Evolutionary conservation across 2,329 filamentous ascomycete species (phyloP).

Genomic region (Botrytis fabae): DNA sequence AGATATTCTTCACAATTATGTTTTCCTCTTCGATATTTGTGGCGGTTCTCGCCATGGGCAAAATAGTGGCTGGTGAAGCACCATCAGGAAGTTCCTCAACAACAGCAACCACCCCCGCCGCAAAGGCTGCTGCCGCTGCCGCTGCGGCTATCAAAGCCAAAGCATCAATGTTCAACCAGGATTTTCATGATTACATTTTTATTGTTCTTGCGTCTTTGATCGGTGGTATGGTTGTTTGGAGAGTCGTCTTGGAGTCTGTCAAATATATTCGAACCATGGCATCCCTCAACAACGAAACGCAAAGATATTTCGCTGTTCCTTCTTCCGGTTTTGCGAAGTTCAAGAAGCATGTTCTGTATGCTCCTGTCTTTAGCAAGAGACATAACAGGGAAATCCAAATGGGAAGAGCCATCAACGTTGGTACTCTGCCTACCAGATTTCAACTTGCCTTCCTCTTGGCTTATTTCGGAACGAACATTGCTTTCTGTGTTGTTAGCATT

Average conservation of each 20-base stretch:
- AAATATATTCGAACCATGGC: constrained; percentile 72
- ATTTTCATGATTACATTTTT: constrained; percentile 61
- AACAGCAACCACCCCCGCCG: neutral
- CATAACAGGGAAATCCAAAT: constrained; percentile 76
- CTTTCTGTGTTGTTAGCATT: constrained; percentile 71
- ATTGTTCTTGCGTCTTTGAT: constrained; percentile 65
- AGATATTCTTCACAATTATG: constrained; percentile 27
- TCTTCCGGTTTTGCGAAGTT: constrained; percentile 56
- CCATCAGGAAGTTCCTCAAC: constrained; percentile 25
- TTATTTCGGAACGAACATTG: constrained; percentile 72
- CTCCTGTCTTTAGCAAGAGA: constrained; percentile 70
- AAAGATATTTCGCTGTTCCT: constrained; percentile 73
- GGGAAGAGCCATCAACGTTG: constrained; percentile 66
- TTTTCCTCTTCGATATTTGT: constrained; percentile 30
- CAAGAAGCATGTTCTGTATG: constrained; percentile 67
- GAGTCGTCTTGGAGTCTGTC: constrained; percentile 58
- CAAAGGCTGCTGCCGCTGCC: constrained; percentile 26
- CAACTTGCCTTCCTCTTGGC: constrained; percentile 67
- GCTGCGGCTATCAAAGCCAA: constrained; percentile 28
- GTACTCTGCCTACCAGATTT: constrained; percentile 77
- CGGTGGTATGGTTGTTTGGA: constrained; percentile 65
- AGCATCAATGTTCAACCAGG: constrained; percentile 47
- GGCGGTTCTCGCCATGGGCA: constrained; percentile 31
- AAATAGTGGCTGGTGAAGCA: constrained; percentile 26
- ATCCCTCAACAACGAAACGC: constrained; percentile 75